Conservation (phyloP, 345 rosid species). For the Bruguiera sexangula region DNA sequence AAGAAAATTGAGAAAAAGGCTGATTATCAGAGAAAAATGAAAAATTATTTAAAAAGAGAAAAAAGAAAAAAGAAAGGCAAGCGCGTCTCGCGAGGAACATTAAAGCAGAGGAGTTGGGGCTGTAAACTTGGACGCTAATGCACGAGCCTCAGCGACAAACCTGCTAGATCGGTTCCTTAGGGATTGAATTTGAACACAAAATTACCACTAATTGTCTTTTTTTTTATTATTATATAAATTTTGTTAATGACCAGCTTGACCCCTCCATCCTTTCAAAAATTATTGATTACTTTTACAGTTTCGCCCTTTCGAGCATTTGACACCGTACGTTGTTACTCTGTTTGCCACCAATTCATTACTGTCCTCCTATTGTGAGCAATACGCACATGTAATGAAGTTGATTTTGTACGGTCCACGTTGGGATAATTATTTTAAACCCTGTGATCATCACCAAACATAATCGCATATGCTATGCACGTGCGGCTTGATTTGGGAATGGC, state of each 20-base stretch:
- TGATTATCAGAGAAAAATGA: conserved; percentile 10
- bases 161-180: conserved; percentile 49
- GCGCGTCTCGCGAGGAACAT: conserved; percentile 31
- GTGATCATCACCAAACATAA: conserved; percentile 16
- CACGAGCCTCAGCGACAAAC: conserved; percentile 44
- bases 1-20: neutral
- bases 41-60: neutral
- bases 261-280: neutral
- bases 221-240: conserved; percentile 12
- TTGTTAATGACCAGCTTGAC: conserved; percentile 22
- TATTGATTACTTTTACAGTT: neutral
- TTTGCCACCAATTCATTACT: neutral
- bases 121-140: conserved; percentile 38
- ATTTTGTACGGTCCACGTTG: conserved; percentile 17
- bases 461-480: conserved; percentile 20
- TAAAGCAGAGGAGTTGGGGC: conserved; percentile 40
- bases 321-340: conserved; percentile 3
- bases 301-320: neutral
- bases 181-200: conserved; percentile 33
- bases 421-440: conserved; percentile 15
- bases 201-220: neutral
- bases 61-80: neutral
- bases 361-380: conserved; percentile 11
- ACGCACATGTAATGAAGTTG: conserved; percentile 6
- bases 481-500: neutral